Conservation (phyloP, 1,284 basidiomycete species). For the Cutaneotrichosporon sp. region DNA sequence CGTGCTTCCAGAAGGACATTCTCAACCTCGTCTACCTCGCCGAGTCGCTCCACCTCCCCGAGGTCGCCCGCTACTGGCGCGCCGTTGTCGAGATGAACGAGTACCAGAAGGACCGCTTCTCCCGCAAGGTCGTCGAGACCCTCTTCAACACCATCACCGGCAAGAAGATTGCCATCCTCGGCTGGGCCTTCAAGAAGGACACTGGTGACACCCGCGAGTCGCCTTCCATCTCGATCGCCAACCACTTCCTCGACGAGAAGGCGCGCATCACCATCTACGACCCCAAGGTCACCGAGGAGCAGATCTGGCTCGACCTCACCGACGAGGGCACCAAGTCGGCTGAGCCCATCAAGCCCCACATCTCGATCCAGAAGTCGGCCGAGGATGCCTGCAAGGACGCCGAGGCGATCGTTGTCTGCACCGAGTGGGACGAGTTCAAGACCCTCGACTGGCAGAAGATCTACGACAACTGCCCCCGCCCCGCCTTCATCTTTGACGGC, state of each 20-base stretch:
- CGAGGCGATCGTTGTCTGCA: constrained; percentile 86
- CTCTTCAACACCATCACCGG: constrained; percentile 85
- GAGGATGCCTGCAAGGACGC: constrained; percentile 84
- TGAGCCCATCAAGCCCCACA: constrained; percentile 71
- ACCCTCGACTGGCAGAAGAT: constrained; percentile 83
- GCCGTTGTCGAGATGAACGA: constrained; percentile 96
- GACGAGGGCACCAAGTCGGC: constrained; percentile 54
- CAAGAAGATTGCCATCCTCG: constrained; percentile 93
- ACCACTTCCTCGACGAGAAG: constrained; percentile 88
- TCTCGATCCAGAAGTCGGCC: constrained; percentile 74
- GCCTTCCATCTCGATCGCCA: constrained; percentile 91
- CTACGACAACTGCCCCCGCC: constrained; percentile 90
- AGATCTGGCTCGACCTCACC: constrained; percentile 60
- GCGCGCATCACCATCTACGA: constrained; percentile 89
- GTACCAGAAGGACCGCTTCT: constrained; percentile 88
- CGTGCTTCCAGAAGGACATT: constrained; percentile 99
- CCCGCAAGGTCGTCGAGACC: constrained; percentile 86
- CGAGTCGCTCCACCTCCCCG: constrained; percentile 89
- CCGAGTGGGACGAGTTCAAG: constrained; percentile 95
- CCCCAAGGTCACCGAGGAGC: constrained; percentile 67
- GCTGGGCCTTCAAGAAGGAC: constrained; percentile 89
- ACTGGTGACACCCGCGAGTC: constrained; percentile 98
- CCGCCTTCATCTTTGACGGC: constrained; percentile 87
- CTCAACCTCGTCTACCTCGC: constrained; percentile 97
- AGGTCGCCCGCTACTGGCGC: constrained; percentile 98